Conservation (phyloP, 2,329 filamentous ascomycete species). For the Colletotrichum lini region DNA sequence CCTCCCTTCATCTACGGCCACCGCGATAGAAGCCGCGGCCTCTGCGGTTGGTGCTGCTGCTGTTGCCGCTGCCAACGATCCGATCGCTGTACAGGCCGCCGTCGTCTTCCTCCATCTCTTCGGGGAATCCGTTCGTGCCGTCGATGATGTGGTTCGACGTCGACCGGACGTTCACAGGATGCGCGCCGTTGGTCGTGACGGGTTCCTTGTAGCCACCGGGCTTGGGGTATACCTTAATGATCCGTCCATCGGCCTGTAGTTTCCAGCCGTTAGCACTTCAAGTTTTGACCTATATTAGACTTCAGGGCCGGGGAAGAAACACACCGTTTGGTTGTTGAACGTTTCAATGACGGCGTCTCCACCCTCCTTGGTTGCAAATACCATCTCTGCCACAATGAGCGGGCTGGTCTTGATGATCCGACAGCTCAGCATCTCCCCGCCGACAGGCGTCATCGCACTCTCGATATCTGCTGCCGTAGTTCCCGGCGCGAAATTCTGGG, state of each 20-base stretch:
- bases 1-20: constrained; percentile 14
- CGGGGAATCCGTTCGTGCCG: constrained; percentile 68
- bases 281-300: neutral
- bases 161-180: constrained; percentile 45
- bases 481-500: constrained; percentile 85
- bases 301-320: constrained; percentile 47
- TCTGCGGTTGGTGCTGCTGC: constrained; percentile 40
- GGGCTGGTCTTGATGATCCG: constrained; percentile 77
- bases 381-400: constrained; percentile 83
- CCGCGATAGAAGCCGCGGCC: constrained; percentile 43
- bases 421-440: constrained; percentile 78
- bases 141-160: constrained; percentile 63
- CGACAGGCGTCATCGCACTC: constrained; percentile 83
- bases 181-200: constrained; percentile 40
- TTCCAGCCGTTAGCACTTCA: constrained; percentile 6
- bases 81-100: constrained; percentile 67
- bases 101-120: constrained; percentile 59
- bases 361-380: constrained; percentile 79
- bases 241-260: constrained; percentile 77
- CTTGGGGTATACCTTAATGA: constrained; percentile 82
- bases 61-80: constrained; percentile 47
- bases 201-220: constrained; percentile 58
- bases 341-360: constrained; percentile 81
- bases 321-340: constrained; percentile 84
- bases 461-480: constrained; percentile 88